A percentile compares a stretch with the other conserved stretches of the same genome.
Conservation (phyloP, 2,329 filamentous ascomycete genomes). For the Cladophialophora psammophila region DNA sequence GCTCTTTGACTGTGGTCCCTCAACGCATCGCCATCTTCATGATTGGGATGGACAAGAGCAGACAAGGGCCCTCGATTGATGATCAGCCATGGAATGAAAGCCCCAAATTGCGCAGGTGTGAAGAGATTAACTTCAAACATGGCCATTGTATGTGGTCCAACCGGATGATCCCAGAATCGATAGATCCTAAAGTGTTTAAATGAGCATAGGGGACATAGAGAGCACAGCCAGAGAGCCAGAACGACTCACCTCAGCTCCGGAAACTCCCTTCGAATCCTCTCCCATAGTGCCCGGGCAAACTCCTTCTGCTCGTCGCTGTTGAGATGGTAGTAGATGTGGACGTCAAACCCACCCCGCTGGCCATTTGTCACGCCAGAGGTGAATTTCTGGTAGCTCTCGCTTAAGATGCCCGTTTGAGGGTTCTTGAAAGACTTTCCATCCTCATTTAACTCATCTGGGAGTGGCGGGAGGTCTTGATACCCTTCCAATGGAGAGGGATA, state of each 20-base stretch:
- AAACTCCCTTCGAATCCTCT: slow-evolving; percentile 78
- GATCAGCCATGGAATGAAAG: slow-evolving; percentile 84
- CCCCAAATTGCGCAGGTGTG: slow-evolving; percentile 85
- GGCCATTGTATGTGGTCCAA: slow-evolving; percentile 81
- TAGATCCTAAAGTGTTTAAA: slow-evolving; percentile 66
- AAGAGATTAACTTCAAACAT: slow-evolving; percentile 96
- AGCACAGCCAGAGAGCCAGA: neutral
- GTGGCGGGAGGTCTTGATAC: slow-evolving; percentile 57
- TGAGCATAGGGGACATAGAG: neutral
- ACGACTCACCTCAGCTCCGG: slow-evolving; percentile 55
- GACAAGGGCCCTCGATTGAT: slow-evolving; percentile 82
- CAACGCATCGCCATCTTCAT: slow-evolving; percentile 60
- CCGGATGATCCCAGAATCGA: slow-evolving; percentile 74
- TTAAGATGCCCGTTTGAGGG: slow-evolving; percentile 65
- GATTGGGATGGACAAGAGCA: slow-evolving; percentile 83
- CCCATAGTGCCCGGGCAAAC: slow-evolving; percentile 76
- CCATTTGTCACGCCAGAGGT: slow-evolving; percentile 70
- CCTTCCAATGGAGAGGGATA: slow-evolving; percentile 64
- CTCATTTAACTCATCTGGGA: slow-evolving; percentile 63
- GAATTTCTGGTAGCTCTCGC: slow-evolving; percentile 75
- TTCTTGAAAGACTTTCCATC: slow-evolving; percentile 84
- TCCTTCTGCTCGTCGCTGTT: slow-evolving; percentile 66
- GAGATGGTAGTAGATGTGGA: slow-evolving; percentile 83
- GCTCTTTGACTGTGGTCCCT: slow-evolving; percentile 57
- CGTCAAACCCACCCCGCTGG: slow-evolving; percentile 70